Evolutionary conservation across 441 rosid species (phyloP), one percentile per base, ranked within the genome.

Genomic region (Lepidium campestre): DNA sequence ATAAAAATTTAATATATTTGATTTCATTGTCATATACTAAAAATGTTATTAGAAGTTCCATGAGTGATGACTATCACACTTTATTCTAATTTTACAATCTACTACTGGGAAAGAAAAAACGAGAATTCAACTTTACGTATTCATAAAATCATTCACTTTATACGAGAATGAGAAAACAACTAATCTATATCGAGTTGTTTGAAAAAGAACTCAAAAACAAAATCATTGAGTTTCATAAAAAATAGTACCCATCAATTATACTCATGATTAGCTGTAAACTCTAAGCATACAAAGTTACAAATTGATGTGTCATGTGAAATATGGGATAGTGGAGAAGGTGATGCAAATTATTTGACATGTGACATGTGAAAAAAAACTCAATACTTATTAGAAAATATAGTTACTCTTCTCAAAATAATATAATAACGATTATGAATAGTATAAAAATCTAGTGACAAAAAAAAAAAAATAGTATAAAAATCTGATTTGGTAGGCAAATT

Each of bases 261-360:
- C 34, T 57, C 72, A 58, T 68, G 25, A 68, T 48, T 48, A 68
- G 35, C 66, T 37, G 59, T 48, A 48, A 58, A 68, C 57, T 57
- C 23, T 47, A 57, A 60, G 53, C 59, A 49, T 39, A 29, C 4
- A n/a, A 40, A 39, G 11, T 55, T 37, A 44, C 52, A 61, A 65
- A 40, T 37, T 65, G 31, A 40, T 14, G 23, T 6, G 3, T 13
- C 60, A 53, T 53, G 61, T 65, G 70, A 39, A 44, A 56, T 17
- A 2, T 9, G 22, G 27, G 58, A 37, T 22, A 63, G 48, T 48
- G 46, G 59, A 39, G 50, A 29, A 52, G 19, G 0, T 41, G 53
- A 65, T 54, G 42, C 39, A 65, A 41, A 54, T 54, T 54, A 65
- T 65, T 29, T 54, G 62, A 13, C 62, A 65, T 47, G 56, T 20